Evolutionary conservation across 179 eudicot species (phyloP).

Genomic region (Monotropa hypopitys): DNA sequence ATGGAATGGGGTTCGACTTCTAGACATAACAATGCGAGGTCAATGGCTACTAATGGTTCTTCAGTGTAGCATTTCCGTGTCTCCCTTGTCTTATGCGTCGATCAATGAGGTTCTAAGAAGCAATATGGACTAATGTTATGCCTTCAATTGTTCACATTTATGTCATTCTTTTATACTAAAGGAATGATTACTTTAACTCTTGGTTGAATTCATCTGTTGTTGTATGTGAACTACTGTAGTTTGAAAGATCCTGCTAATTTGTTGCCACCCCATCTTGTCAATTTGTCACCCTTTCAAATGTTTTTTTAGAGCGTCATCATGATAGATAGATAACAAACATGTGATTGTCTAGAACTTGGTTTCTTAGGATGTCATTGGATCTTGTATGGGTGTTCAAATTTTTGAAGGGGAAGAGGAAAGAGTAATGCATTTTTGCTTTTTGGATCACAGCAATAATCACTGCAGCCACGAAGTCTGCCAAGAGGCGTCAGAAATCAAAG

Average conservation of each 20-base stretch:
- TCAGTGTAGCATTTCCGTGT: background rate
- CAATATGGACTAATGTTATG: background rate
- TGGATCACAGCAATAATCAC: no score
- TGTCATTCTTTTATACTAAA: background rate
- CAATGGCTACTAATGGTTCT: conserved; percentile 19
- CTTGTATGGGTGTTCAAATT: background rate
- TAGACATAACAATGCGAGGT: conserved; percentile 15
- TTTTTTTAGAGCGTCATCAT: background rate
- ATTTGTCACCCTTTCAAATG: background rate
- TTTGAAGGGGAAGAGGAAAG: background rate
- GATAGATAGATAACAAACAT: background rate
- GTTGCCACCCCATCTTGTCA: background rate
- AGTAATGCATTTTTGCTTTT: background rate
- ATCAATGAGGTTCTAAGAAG: background rate
- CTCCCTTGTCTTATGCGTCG: background rate
- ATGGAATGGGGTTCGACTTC: conserved; percentile 54
- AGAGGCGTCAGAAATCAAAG: no score
- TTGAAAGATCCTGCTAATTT: background rate
- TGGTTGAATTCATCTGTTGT: background rate
- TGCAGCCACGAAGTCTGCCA: no score
- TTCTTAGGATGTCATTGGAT: background rate
- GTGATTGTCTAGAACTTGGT: background rate
- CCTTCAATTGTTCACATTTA: background rate
- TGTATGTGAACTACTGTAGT: no score
- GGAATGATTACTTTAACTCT: background rate